Base-by-base conservation (phyloP, 495 filamentous ascomycete species). In the Symbiotaphrina buchneri region DNA sequence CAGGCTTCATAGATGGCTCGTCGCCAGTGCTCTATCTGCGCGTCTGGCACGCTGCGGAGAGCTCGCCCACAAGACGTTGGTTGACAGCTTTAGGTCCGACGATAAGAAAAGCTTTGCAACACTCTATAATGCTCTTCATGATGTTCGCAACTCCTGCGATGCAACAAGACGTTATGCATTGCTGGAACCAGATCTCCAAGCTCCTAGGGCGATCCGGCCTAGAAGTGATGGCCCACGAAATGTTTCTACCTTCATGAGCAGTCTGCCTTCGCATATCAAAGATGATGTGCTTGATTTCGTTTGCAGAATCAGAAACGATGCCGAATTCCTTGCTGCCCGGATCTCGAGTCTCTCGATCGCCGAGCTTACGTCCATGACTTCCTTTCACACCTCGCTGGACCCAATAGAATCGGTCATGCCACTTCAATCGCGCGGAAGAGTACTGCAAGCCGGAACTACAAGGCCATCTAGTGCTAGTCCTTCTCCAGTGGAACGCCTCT, bases 51-150 rank as follows among this genome's bases (percentile, higher is more conserved):
- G 78, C 36, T 72, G 73, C 37, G 75, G 77, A 32, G 71, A 76
- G 41, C 66, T 77, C 26, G 69, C 77, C 31, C 73, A 87, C 50
- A 65, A 74, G 11, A 79, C 75, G 39, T 56, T 97, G 43, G 78
- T 87, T 39, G 84, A 97, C 44, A 67, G 68, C 45, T 81, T 91
- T 50, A 76, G 75, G 41, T 71, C 74, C 28, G 84, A 91, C 47
- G 81, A 94, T 50, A 91, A 87, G 56, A 70, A 71, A 42, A 72
- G 62, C 40, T 97, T 97, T 54, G 75, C 74, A 32, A 66, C 65
- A 43, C 57, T 93, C 28, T 92, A 84, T 49, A 78, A 85, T 58
- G 74, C 80, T 30, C 61, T 92, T 37, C 72, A 82, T 54, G 80
- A 92, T 52, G 74, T 93, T 30, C 68, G 75, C 51, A 77, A 78